Evolutionary conservation across 805 yeast species (phyloP).

Genomic region (Metschnikowia orientalis): DNA sequence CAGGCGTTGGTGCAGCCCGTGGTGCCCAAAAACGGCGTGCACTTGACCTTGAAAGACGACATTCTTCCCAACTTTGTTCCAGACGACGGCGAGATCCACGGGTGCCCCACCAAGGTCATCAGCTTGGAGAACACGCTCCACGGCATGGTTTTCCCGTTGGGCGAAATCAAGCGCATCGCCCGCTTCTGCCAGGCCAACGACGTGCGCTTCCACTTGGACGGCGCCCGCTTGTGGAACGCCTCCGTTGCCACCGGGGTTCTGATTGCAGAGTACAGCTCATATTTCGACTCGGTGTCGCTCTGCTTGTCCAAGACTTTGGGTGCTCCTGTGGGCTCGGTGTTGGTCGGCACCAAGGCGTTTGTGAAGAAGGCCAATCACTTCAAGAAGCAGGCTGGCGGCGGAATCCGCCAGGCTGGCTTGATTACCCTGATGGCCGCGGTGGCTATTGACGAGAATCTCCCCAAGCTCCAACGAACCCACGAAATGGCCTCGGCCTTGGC

Average conservation of each 20-base stretch:
- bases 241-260: conserved; percentile 36
- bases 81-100: conserved; percentile 43
- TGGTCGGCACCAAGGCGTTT: conserved; percentile 30
- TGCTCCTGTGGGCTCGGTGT: conserved; percentile 42
- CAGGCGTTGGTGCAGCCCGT: conserved; percentile 42
- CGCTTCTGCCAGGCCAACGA: conserved; percentile 30
- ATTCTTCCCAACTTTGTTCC: conserved; percentile 34
- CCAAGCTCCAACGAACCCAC: conserved; percentile 30
- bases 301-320: conserved; percentile 42
- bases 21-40: conserved; percentile 29
- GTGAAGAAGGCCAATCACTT: conserved; percentile 42
- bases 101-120: conserved; percentile 42
- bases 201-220: conserved; percentile 39
- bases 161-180: conserved; percentile 35
- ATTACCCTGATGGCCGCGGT: conserved; percentile 38
- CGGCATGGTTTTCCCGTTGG: conserved; percentile 39
- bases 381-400: conserved; percentile 43
- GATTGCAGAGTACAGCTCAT: conserved; percentile 35
- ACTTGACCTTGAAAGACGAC: conserved; percentile 37
- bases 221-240: conserved; percentile 45
- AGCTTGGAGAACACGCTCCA: conserved; percentile 42
- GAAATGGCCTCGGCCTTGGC: conserved; percentile 34
- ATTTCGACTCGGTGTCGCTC: conserved; percentile 40
- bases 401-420: conserved; percentile 40
- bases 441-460: conserved; percentile 38